Evolutionary conservation across 306 rosid genomes (phyloP).

Genomic region (Dryas drummondii): DNA sequence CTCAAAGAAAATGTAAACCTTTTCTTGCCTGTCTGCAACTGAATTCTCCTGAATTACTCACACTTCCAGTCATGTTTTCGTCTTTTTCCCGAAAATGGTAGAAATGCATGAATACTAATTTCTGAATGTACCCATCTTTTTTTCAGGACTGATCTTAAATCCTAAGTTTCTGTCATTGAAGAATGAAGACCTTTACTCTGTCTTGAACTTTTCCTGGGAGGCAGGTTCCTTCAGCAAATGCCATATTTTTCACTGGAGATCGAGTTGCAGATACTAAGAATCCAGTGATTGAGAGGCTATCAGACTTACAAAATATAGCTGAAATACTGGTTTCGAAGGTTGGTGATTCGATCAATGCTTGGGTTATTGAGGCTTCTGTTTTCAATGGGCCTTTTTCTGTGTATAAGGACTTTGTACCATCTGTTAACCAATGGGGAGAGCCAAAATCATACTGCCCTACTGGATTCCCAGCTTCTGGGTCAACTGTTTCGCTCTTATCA

Average conservation of each 20-base stretch:
- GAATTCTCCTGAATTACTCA: neutral
- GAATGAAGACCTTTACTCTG: neutral
- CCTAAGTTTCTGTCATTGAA: neutral
- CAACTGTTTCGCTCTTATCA: conserved; percentile 50
- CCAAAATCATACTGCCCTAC: conserved; percentile 56
- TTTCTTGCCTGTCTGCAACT: neutral
- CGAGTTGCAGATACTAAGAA: conserved; percentile 70
- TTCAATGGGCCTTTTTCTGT: conserved; percentile 83
- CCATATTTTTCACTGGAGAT: conserved; percentile 74
- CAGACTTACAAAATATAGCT: conserved; percentile 64
- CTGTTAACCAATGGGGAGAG: conserved; percentile 71
- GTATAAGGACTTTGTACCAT: conserved; percentile 66
- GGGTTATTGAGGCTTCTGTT: conserved; percentile 80
- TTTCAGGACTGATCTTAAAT: neutral
- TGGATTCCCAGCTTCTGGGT: conserved; percentile 67
- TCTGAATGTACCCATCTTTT: neutral
- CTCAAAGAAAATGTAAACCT: neutral
- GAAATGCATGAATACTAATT: neutral
- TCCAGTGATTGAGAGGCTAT: conserved; percentile 70
- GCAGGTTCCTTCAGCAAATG: conserved; percentile 70
- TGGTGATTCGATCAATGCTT: conserved; percentile 63
- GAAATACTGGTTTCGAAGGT: conserved; percentile 71
- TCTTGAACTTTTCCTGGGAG: conserved; percentile 6
- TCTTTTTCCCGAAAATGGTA: neutral
- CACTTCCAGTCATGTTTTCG: neutral